phyloP scores from a whole-genome alignment of 371 early-diverging fungal species.

The Mortierella sp. region DNA sequence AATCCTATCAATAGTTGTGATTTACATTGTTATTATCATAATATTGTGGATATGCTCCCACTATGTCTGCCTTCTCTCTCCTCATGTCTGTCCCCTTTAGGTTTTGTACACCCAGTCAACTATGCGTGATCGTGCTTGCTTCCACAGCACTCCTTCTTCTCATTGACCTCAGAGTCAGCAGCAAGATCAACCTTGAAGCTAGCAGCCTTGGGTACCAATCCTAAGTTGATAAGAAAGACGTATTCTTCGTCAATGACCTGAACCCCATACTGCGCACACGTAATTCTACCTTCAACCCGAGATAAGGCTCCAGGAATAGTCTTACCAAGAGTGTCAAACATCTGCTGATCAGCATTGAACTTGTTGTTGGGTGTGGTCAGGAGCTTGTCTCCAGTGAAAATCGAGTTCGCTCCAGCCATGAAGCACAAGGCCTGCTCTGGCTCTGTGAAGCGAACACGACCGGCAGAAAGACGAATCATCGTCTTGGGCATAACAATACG shows the following conservation, averaged over 20 bases:
- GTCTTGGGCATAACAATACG: slow-evolving; percentile 88
- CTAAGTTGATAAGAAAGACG: too few relatives aligned
- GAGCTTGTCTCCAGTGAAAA: slow-evolving; percentile 89
- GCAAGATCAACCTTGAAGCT: slow-evolving; percentile 63
- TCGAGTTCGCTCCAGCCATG: slow-evolving; percentile 89
- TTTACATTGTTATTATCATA: too few relatives aligned
- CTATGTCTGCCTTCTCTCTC: not conserved
- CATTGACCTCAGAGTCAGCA: slow-evolving; percentile 29
- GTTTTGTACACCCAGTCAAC: not conserved
- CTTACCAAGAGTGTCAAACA: slow-evolving; percentile 82
- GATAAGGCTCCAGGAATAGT: not conserved
- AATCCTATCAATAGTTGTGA: not conserved
- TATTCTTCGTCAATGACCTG: not conserved
- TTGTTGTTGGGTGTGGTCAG: slow-evolving; percentile 90
- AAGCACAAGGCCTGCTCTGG: slow-evolving; percentile 87
- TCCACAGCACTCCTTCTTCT: slow-evolving; percentile 47
- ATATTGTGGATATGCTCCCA: too few relatives aligned
- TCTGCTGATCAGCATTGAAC: slow-evolving; percentile 75
- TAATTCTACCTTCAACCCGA: not conserved
- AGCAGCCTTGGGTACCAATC: slow-evolving; percentile 76
- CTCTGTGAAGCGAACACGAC: slow-evolving; percentile 81
- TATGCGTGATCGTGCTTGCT: slow-evolving; percentile 46
- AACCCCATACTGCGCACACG: not conserved
- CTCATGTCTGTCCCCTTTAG: not conserved
- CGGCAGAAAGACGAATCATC: slow-evolving; percentile 90